phyloP scores from a whole-genome alignment of 2,329 filamentous ascomycete species.

The Zymoseptoria tritici region DNA sequence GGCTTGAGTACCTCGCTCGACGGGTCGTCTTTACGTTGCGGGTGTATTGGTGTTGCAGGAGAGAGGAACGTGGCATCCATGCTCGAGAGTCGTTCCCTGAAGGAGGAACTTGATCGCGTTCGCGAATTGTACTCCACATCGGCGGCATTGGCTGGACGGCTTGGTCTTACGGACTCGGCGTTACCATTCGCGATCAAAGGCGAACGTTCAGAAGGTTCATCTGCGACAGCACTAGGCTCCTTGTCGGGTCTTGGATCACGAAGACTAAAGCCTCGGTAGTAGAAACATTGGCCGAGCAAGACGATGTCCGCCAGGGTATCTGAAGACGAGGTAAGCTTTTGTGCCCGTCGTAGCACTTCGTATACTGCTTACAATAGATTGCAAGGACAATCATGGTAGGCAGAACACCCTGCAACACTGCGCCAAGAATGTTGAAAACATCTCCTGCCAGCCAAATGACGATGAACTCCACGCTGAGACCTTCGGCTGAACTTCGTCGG shows the following conservation, averaged over 20 bases:
- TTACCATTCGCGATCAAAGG: conserved; percentile 23
- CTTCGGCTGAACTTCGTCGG: conserved; percentile 73
- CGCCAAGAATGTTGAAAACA: conserved; percentile 94
- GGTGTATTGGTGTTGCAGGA: conserved; percentile 71
- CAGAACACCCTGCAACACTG: conserved; percentile 79
- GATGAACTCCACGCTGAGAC: conserved; percentile 83
- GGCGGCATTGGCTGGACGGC: conserved; percentile 14
- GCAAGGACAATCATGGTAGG: conserved; percentile 68
- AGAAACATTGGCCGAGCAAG: conserved; percentile 82
- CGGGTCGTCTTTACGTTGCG: conserved; percentile 34
- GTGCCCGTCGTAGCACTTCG: neutral
- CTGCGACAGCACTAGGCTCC: conserved; percentile 15
- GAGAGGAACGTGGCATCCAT: conserved; percentile 64
- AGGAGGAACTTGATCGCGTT: conserved; percentile 30
- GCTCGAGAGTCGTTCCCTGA: conserved; percentile 45
- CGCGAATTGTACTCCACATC: conserved; percentile 22
- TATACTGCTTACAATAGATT: conserved; percentile 16
- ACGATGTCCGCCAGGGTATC: conserved; percentile 85
- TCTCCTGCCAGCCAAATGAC: conserved; percentile 88
- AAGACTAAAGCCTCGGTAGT: conserved; percentile 83
- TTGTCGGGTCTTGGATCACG: conserved; percentile 56
- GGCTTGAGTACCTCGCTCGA: conserved; percentile 31
- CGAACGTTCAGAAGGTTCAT: conserved; percentile 27
- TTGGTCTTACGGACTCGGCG: neutral
- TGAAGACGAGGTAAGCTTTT: conserved; percentile 31